Percentiles rank a stretch among this genome's conserved stretches.
Conservation (phyloP, 768 basidiomycete species). For the Termitomyces sp. region DNA sequence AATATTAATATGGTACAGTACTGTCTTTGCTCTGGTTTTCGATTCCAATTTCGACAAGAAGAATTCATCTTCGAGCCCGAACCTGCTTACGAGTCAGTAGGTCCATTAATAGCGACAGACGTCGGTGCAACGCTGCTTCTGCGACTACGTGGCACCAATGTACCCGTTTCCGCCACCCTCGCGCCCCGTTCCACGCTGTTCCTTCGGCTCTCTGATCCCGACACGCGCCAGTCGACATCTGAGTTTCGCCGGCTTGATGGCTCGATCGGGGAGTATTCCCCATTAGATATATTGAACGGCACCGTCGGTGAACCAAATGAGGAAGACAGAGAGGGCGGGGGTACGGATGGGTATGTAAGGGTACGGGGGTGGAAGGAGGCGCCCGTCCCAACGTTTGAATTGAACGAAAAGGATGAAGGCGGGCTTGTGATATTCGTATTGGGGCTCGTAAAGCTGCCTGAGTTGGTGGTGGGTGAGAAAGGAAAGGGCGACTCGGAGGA, state of each 20-base stretch:
- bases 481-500: constrained; percentile 66
- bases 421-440: constrained; percentile 73
- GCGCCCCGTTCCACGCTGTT: constrained; percentile 61
- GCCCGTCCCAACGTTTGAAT: constrained; percentile 32
- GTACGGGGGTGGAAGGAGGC: constrained; percentile 30
- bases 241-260: constrained; percentile 52
- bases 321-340: constrained; percentile 77
- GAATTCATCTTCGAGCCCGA: neutral
- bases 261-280: constrained; percentile 53
- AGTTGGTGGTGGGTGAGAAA: constrained; percentile 57
- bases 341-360: constrained; percentile 78
- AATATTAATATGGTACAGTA: constrained; percentile 13
- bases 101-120: constrained; percentile 14
- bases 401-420: constrained; percentile 56
- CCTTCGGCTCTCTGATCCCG: constrained; percentile 42
- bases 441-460: constrained; percentile 51
- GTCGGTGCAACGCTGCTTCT: constrained; percentile 37
- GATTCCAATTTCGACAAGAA: neutral
- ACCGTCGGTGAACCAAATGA: constrained; percentile 71
- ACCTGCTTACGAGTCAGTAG: constrained; percentile 2
- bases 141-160: constrained; percentile 45
- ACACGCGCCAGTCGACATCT: constrained; percentile 32
- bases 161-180: constrained; percentile 67
- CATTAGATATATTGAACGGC: constrained; percentile 39
- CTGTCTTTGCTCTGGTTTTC: neutral